Conservation (phyloP, 2,329 filamentous ascomycete species). For the Truncatella angustata region DNA sequence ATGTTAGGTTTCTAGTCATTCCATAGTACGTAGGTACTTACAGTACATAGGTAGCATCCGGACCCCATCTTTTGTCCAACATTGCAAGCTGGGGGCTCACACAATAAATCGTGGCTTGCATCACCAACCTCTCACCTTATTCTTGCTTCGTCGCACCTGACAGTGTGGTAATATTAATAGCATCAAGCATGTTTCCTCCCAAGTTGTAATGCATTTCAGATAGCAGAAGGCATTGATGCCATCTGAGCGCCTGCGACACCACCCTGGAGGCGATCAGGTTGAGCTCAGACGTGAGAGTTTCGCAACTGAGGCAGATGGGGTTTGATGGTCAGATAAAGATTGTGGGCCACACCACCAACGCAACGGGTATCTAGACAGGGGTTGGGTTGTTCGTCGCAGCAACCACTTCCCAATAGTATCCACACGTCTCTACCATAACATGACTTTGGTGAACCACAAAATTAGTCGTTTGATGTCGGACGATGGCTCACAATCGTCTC, state of each 20-base stretch:
- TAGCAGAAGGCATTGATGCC: slow-evolving; percentile 2
- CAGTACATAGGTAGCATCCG: too few relatives aligned
- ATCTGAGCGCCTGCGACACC: slow-evolving; percentile 16
- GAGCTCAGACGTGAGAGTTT: slow-evolving; percentile 26
- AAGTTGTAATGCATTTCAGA: too few relatives aligned
- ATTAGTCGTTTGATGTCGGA: neutral
- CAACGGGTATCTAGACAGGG: neutral
- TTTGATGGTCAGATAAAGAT: slow-evolving; percentile 17
- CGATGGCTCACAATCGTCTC: neutral
- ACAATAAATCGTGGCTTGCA: neutral
- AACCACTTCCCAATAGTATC: neutral
- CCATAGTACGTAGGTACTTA: too few relatives aligned
- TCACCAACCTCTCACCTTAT: slow-evolving; percentile 3
- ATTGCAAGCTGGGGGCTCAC: too few relatives aligned
- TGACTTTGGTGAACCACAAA: neutral
- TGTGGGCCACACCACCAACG: neutral
- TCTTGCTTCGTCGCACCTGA: neutral
- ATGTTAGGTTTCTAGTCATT: too few relatives aligned
- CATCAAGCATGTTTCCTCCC: too few relatives aligned
- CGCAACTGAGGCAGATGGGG: slow-evolving; percentile 24
- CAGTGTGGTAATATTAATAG: neutral
- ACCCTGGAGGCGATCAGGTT: slow-evolving; percentile 15
- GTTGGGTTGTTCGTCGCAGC: neutral
- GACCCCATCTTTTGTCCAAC: neutral
- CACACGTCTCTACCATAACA: neutral